Evolutionary conservation across 441 rosid species (phyloP), one percentile per base, ranked within the genome.

Genomic region (Populus hybrid): DNA sequence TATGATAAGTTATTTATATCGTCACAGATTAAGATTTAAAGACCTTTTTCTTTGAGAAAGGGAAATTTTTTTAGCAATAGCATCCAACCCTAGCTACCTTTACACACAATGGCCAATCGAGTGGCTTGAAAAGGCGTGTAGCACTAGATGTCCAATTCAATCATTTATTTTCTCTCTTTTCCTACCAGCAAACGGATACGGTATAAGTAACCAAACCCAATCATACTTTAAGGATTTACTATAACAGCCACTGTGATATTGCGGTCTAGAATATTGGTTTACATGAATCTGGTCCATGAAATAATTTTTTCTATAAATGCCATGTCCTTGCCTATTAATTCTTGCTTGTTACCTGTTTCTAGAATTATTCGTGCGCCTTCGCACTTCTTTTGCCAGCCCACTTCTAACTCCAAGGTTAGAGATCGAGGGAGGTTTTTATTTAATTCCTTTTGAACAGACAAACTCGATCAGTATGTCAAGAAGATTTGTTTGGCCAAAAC

Each of bases 401-500:
- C 32, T 12, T 30, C 7, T 24, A 30, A 28, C 21, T 67, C 3
- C 53, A 63, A 35, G 36, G 21, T 10, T 34, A 40, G 71, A 40
- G 64, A 65, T 40, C 46, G 46, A 40, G 46, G 21, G 67, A 2
- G 30, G 7, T 28, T 42, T 83, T 30, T 63, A 75, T 8, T 28
- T 76, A 82, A 50, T 79, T 85, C 23, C 18, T 66, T 18, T 50
- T 69, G 14, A 65, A 76, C n/a, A 79, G 67, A 19, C 80, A 78
- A 53, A 11, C 42, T 40, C 50, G 16, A 40, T 40, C 70, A 74
- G 59, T 3, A 34, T 88, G 14, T 83, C 87, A 4, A 64, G 6
- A 1, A 69, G 77, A 35, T 88, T 86, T 66, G 26, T 59, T 8
- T 88, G 89, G 89, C 86, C 88, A 10, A 76, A 84, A 23, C 78